phyloP scores from a whole-genome alignment of 2,329 filamentous ascomycete species.

The Trichophyton benhamiae region DNA sequence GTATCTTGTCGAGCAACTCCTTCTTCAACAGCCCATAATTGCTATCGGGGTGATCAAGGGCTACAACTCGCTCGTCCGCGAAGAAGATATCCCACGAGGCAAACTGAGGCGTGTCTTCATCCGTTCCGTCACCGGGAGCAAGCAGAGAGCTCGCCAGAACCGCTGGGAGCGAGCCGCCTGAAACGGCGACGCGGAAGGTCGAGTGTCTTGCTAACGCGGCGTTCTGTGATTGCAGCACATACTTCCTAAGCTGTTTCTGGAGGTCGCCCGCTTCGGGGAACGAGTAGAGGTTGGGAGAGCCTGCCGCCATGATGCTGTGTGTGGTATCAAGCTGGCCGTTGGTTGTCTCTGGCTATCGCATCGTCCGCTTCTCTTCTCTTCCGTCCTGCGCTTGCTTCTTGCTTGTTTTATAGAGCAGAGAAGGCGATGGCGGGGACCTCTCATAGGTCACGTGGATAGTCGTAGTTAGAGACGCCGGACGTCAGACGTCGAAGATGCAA shows the following conservation, averaged over 20 bases:
- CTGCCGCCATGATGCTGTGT: slow-evolving; percentile 16
- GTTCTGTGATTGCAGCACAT: slow-evolving; percentile 71
- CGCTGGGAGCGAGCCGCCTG: slow-evolving; percentile 83
- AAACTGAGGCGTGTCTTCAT: slow-evolving; percentile 58
- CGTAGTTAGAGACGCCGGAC: background rate
- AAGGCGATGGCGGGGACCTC: background rate
- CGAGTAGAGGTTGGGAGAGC: slow-evolving; percentile 56
- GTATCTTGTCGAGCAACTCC: slow-evolving; percentile 81
- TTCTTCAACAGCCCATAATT: slow-evolving; percentile 83
- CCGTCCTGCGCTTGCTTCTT: background rate
- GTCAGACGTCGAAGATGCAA: too few species aligned
- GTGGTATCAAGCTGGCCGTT: background rate
- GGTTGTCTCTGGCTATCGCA: background rate
- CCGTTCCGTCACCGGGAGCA: slow-evolving; percentile 36
- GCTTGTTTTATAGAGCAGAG: background rate
- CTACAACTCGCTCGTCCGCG: slow-evolving; percentile 90
- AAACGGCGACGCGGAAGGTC: slow-evolving; percentile 82
- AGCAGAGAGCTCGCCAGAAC: slow-evolving; percentile 77
- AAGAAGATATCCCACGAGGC: slow-evolving; percentile 96
- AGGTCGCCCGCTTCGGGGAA: slow-evolving; percentile 60
- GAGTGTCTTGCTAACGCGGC: slow-evolving; percentile 67
- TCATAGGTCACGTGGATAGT: background rate
- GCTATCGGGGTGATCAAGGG: slow-evolving; percentile 82
- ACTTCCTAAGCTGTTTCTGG: slow-evolving; percentile 64
- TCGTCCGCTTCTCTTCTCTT: background rate